These are phyloP conservation scores for Candida tetrigidarum DNA, from an alignment of 1,139 yeast species.

Conservation along the genomic window DNA sequence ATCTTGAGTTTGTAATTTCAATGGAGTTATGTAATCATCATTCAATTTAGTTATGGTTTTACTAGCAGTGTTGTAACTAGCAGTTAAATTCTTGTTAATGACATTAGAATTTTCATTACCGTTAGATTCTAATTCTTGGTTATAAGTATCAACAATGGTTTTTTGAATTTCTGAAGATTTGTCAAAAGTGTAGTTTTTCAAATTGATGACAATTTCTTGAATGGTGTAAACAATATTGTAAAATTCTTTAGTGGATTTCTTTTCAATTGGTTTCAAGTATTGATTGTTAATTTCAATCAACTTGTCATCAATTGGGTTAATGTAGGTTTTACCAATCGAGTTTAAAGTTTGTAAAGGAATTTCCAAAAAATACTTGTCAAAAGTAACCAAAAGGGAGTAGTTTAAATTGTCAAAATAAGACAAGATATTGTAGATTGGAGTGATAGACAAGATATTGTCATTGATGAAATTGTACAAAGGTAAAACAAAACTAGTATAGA, in stretches of 20 bases:
- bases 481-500: conserved; percentile 25
- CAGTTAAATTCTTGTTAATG: conserved; percentile 35
- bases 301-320: conserved; percentile 15
- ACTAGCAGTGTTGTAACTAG: conserved; percentile 40
- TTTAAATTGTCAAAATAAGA: conserved; percentile 28
- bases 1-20: conserved; percentile 44
- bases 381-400: conserved; percentile 9
- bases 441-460: conserved; percentile 26
- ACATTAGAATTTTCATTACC: conserved; percentile 20
- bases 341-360: conserved; percentile 13
- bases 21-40: conserved; percentile 43
- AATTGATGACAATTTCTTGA: conserved; percentile 32
- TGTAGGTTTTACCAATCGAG: conserved; percentile 13
- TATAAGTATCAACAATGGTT: conserved; percentile 39
- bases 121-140: conserved; percentile 29
- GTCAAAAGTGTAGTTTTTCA: conserved; percentile 28
- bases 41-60: conserved; percentile 40
- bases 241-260: conserved; percentile 16
- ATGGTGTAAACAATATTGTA: conserved; percentile 36
- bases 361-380: conserved; percentile 17
- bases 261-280: conserved; percentile 17
- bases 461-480: conserved; percentile 23
- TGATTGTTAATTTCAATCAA: conserved; percentile 17
- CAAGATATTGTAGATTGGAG: conserved; percentile 29
- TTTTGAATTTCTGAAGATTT: conserved; percentile 36